Conservation (phyloP, 2,329 filamentous ascomycete genomes). For the Trichophyton rubrum region DNA sequence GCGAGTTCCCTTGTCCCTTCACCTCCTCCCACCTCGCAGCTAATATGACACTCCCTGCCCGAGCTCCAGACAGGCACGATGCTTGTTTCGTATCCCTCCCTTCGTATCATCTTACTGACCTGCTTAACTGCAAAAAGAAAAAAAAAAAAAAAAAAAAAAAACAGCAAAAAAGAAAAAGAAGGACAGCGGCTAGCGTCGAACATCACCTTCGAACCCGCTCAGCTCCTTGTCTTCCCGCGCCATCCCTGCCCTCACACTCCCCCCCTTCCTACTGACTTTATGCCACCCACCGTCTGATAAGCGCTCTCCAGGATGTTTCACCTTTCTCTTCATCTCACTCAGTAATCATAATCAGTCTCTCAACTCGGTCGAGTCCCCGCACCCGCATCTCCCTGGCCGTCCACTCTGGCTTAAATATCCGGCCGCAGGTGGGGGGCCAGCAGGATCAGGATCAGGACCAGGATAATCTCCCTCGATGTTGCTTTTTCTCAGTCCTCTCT, state of each 20-base stretch:
- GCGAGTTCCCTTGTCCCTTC: background rate
- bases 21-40: too few relatives aligned
- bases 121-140: background rate
- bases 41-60: background rate
- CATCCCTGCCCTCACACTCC: background rate
- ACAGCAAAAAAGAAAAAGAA: background rate
- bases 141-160: background rate
- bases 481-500: too few relatives aligned
- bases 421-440: background rate
- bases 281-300: background rate
- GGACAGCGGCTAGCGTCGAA: background rate
- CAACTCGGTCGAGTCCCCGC: too few relatives aligned
- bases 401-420: background rate
- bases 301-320: background rate
- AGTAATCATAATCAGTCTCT: too few relatives aligned
- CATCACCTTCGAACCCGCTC: background rate
- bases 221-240: constrained; percentile 3
- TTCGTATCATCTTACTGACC: background rate
- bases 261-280: too few relatives aligned
- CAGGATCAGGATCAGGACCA: background rate
- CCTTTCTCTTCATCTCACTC: too few relatives aligned
- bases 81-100: background rate
- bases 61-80: background rate
- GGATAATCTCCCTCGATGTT: background rate
- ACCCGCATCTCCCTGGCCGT: background rate